phyloP scores from a whole-genome alignment of 768 basidiomycete genomes.

The Mycena haematopus region DNA sequence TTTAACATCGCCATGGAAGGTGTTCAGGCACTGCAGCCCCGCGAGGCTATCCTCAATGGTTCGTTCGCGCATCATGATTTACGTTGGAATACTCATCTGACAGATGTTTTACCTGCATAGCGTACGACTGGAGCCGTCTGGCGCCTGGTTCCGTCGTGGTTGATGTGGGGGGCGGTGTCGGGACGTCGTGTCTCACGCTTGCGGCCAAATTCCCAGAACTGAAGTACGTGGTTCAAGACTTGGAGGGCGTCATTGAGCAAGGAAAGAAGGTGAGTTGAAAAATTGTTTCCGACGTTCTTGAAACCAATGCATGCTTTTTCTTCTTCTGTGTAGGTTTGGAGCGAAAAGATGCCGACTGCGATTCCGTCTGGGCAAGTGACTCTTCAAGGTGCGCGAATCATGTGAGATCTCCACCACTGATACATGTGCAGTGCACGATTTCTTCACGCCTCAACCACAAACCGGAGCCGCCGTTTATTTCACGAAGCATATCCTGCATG shows the following conservation, averaged over 20 bases:
- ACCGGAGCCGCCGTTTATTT: slow-evolving; percentile 55
- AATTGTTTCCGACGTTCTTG: not conserved
- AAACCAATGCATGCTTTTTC: not conserved
- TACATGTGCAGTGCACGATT: slow-evolving; percentile 51
- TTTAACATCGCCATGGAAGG: slow-evolving; percentile 43
- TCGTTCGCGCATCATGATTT: not conserved
- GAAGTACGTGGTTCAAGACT: slow-evolving; percentile 69
- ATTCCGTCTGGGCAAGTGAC: slow-evolving; percentile 28
- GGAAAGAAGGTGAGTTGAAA: slow-evolving; percentile 49
- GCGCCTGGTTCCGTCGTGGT: slow-evolving; percentile 58
- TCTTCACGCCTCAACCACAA: slow-evolving; percentile 56
- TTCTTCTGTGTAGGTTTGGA: slow-evolving; percentile 11
- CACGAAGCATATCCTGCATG: slow-evolving; percentile 64
- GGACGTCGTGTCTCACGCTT: slow-evolving; percentile 46
- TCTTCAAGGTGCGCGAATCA: slow-evolving; percentile 22
- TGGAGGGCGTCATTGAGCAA: slow-evolving; percentile 57
- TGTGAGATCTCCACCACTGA: slow-evolving; percentile 19
- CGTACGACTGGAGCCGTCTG: slow-evolving; percentile 63
- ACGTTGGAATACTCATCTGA: not conserved
- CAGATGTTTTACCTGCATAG: slow-evolving; percentile 37
- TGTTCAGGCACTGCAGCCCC: slow-evolving; percentile 34
- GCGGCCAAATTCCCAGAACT: slow-evolving; percentile 44
- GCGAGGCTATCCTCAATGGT: slow-evolving; percentile 27
- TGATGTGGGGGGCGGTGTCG: slow-evolving; percentile 77
- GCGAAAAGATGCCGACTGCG: slow-evolving; percentile 8